These are phyloP conservation scores for Cryptococcus sp. DNA, from an alignment of 1,284 basidiomycete species.

Conservation along the genomic window DNA sequence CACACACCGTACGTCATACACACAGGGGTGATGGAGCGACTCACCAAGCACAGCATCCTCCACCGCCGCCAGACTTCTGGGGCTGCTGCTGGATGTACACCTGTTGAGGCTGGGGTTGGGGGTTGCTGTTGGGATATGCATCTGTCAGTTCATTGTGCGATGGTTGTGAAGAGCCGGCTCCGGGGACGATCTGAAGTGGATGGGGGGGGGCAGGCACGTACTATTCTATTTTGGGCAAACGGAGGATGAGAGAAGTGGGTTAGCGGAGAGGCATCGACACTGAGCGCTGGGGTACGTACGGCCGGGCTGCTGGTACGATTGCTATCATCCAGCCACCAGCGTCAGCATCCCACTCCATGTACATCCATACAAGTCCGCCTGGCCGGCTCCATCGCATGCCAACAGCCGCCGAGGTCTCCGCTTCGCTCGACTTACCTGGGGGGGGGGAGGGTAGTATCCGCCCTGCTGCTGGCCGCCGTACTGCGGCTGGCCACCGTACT, in stretches of 20 bases:
- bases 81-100: constrained; percentile 44
- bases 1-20: not conserved
- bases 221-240: constrained; percentile 11
- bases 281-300: constrained; percentile 19
- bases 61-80: constrained; percentile 26
- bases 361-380: not conserved
- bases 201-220: not conserved
- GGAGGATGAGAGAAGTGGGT: not conserved
- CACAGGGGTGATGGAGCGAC: not conserved
- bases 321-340: constrained; percentile 8
- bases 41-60: constrained; percentile 35
- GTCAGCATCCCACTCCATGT: not conserved
- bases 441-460: constrained; percentile 40
- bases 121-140: constrained; percentile 25
- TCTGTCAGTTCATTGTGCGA: not conserved
- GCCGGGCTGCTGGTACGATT: constrained; percentile 36
- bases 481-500: constrained; percentile 14
- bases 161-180: not conserved
- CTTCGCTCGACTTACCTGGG: constrained; percentile 30
- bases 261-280: not conserved
- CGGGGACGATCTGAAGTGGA: not conserved
- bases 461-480: constrained; percentile 14
- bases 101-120: constrained; percentile 44
- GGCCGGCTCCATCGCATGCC: not conserved
- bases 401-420: not conserved